Percentiles rank a stretch among this genome's conserved stretches.
These are phyloP conservation scores for Crithidia brevicula DNA, from an alignment of 208 protist genomes.

Conservation along the genomic window DNA sequence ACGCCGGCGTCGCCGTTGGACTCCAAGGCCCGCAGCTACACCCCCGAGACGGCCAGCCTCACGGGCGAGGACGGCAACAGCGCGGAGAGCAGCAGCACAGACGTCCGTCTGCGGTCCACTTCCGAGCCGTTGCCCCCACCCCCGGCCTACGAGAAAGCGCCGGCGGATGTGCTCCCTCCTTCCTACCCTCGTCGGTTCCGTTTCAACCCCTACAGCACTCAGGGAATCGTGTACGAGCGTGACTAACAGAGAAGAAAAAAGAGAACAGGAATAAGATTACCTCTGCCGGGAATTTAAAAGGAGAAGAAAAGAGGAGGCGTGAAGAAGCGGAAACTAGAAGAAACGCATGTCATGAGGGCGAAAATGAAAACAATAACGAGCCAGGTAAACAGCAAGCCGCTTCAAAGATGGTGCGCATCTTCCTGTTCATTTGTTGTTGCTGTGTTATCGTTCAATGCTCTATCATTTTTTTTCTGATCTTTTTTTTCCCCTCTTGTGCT, in stretches of 20 bases:
- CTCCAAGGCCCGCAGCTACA: not conserved
- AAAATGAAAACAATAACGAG: too few species aligned
- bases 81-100: constrained; percentile 1
- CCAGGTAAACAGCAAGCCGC: too few species aligned
- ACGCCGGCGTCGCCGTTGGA: constrained; percentile 14
- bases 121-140: constrained; percentile 34
- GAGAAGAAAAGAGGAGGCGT: too few species aligned
- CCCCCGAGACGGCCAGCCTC: constrained; percentile 13
- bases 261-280: too few species aligned
- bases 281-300: too few species aligned
- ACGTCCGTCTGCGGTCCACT: constrained; percentile 1
- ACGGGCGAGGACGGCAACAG: constrained; percentile 21
- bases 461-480: too few species aligned
- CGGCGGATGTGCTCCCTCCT: constrained; percentile 28
- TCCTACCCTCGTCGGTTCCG: constrained; percentile 70
- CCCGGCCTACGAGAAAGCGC: constrained; percentile 43
- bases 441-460: too few species aligned
- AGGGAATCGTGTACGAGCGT: constrained; percentile 43
- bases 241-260: not conserved
- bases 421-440: too few species aligned
- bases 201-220: constrained; percentile 73
- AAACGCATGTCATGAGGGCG: too few species aligned
- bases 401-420: too few species aligned
- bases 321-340: too few species aligned
- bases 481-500: too few species aligned